Conservation (phyloP, 441 rosid genomes). For the Mallotus repandus region DNA sequence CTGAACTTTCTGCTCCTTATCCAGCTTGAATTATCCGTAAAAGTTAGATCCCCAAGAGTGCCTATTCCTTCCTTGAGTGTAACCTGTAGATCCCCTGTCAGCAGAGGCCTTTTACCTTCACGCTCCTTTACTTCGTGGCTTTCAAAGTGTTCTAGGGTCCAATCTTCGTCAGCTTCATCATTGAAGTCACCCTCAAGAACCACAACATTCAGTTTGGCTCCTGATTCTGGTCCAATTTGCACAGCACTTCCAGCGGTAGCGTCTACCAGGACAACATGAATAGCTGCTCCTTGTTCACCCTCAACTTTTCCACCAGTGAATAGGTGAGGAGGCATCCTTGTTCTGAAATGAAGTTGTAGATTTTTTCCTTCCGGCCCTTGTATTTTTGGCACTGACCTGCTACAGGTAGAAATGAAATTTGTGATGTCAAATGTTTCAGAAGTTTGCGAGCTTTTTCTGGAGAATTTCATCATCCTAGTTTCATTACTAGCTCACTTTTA, state of each 20-base stretch:
- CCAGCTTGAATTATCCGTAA: conserved; percentile 99
- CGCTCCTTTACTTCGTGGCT: conserved; percentile 87
- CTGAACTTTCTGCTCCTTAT: conserved; percentile 97
- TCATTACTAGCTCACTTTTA: neutral
- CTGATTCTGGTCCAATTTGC: conserved; percentile 74
- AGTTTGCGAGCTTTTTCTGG: neutral
- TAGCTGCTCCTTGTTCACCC: conserved; percentile 92
- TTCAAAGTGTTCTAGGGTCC: conserved; percentile 84
- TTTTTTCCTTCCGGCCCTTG: conserved; percentile 71
- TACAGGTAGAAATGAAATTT: conserved; percentile 5
- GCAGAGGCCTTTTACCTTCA: conserved; percentile 89
- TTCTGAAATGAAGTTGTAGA: conserved; percentile 75
- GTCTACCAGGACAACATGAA: conserved; percentile 80
- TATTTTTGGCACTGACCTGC: conserved; percentile 60
- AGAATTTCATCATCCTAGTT: neutral
- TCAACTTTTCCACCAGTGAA: conserved; percentile 98
- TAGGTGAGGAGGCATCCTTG: conserved; percentile 92
- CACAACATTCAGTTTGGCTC: conserved; percentile 69
- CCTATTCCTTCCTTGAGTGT: conserved; percentile 92
- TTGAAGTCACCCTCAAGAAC: conserved; percentile 96
- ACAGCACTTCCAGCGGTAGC: conserved; percentile 55
- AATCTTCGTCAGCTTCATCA: conserved; percentile 69
- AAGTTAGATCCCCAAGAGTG: conserved; percentile 93
- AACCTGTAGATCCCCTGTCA: conserved; percentile 85
- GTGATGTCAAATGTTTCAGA: conserved; percentile 1